Conservation (phyloP, 176 grass and related monocot genomes). For the Elaeis guineensis region DNA sequence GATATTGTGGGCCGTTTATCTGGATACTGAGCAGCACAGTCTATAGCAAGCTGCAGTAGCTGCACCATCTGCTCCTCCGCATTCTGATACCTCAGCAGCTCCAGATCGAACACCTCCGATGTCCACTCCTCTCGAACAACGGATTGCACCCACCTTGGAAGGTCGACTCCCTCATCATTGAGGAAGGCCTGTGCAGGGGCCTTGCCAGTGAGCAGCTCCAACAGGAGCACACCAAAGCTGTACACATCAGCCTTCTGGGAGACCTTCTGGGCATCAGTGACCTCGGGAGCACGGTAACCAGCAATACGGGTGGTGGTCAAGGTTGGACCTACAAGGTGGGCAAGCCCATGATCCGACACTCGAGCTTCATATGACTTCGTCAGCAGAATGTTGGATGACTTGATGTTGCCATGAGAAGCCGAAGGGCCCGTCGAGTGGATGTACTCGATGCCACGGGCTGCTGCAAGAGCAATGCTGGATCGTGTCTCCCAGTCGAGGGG, state of each 20-base stretch:
- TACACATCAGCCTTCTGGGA: conserved; percentile 79
- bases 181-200: conserved; percentile 82
- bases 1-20: conserved; percentile 64
- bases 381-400: conserved; percentile 95
- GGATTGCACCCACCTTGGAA: conserved; percentile 92
- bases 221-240: conserved; percentile 84
- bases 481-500: conserved; percentile 88
- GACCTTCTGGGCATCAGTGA: conserved; percentile 62
- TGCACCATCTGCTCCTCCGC: conserved; percentile 97
- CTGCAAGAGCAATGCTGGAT: conserved; percentile 55
- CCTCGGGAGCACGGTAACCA: conserved; percentile 90
- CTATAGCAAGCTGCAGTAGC: conserved; percentile 93
- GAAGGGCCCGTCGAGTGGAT: conserved; percentile 63
- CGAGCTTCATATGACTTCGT: conserved; percentile 72
- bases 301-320: conserved; percentile 50
- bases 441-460: conserved; percentile 62
- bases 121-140: conserved; percentile 93
- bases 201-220: conserved; percentile 94
- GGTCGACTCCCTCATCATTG: conserved; percentile 88
- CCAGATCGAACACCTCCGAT: conserved; percentile 87
- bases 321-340: conserved; percentile 49
- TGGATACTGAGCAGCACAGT: conserved; percentile 84
- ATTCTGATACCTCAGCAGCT: conserved; percentile 80
- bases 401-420: conserved; percentile 94
- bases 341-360: conserved; percentile 89